Evolutionary conservation across 805 yeast species (phyloP).

Genomic region (Candida mattraensis): DNA sequence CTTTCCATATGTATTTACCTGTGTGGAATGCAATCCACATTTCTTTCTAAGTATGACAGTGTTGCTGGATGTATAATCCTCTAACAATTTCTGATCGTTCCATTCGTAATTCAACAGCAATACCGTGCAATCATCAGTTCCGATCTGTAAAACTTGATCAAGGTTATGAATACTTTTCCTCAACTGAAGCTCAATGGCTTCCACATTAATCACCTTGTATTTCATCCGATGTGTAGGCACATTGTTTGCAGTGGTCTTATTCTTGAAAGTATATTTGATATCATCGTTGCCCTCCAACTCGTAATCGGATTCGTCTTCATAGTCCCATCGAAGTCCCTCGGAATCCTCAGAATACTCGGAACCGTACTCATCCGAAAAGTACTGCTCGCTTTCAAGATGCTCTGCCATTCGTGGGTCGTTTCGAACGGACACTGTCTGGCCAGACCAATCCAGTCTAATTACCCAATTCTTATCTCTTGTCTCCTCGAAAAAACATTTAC

Average conservation of each 20-base stretch:
- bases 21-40: constrained; percentile 34
- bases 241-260: constrained; percentile 19
- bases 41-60: constrained; percentile 28
- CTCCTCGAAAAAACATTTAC: constrained; percentile 20
- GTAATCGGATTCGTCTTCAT: constrained; percentile 17
- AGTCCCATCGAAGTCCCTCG: constrained; percentile 17
- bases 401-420: no score
- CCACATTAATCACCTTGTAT: constrained; percentile 29
- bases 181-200: constrained; percentile 31
- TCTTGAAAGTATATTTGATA: constrained; percentile 22
- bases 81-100: constrained; percentile 60
- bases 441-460: no score
- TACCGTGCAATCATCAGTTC: constrained; percentile 40
- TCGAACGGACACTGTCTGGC: no score
- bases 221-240: constrained; percentile 30
- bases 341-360: constrained; percentile 28
- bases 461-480: constrained; percentile 16
- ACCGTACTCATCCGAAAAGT: constrained; percentile 22
- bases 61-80: constrained; percentile 45
- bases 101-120: constrained; percentile 52
- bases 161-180: constrained; percentile 34
- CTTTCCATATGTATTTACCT: constrained; percentile 29
- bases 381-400: no score
- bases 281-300: constrained; percentile 10
- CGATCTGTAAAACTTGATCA: constrained; percentile 37